These are phyloP conservation scores for Talaromyces sp. DNA, from an alignment of 2,329 filamentous ascomycete species.

Conservation along the genomic window DNA sequence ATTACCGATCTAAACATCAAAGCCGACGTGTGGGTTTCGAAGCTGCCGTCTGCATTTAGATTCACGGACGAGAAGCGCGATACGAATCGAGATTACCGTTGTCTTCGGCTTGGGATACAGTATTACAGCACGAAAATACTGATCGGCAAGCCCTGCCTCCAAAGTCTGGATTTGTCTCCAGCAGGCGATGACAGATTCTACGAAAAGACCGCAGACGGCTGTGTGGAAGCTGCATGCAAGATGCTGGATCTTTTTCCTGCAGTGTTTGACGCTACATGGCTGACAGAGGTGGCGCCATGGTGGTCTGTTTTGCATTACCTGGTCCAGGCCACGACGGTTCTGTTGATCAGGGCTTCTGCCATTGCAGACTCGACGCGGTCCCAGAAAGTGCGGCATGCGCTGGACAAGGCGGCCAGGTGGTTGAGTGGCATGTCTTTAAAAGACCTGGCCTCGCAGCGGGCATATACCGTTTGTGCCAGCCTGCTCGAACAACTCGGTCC, in stretches of 20 bases:
- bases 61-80: constrained; percentile 23
- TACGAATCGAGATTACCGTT: constrained; percentile 25
- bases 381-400: not conserved
- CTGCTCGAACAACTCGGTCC: constrained; percentile 4
- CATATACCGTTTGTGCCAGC: constrained; percentile 25
- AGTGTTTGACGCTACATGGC: constrained; percentile 22
- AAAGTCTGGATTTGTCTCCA: constrained; percentile 25
- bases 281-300: constrained; percentile 32
- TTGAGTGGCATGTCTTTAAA: constrained; percentile 25
- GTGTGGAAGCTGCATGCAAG: constrained; percentile 30
- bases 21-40: constrained; percentile 34
- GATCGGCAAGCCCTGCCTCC: constrained; percentile 40
- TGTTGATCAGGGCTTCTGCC: constrained; percentile 26
- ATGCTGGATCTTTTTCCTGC: constrained; percentile 33
- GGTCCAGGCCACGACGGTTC: constrained; percentile 34
- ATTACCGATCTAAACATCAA: constrained; percentile 29
- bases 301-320: constrained; percentile 37
- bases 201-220: constrained; percentile 27
- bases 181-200: constrained; percentile 25
- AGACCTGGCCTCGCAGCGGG: constrained; percentile 27
- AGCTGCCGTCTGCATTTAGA: constrained; percentile 32
- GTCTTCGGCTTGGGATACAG: constrained; percentile 32
- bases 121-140: constrained; percentile 40
- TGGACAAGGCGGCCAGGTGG: constrained; percentile 10
- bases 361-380: not conserved